Base-by-base conservation (phyloP, 2,329 filamentous ascomycete genomes). In the Trichoderma sp. region DNA sequence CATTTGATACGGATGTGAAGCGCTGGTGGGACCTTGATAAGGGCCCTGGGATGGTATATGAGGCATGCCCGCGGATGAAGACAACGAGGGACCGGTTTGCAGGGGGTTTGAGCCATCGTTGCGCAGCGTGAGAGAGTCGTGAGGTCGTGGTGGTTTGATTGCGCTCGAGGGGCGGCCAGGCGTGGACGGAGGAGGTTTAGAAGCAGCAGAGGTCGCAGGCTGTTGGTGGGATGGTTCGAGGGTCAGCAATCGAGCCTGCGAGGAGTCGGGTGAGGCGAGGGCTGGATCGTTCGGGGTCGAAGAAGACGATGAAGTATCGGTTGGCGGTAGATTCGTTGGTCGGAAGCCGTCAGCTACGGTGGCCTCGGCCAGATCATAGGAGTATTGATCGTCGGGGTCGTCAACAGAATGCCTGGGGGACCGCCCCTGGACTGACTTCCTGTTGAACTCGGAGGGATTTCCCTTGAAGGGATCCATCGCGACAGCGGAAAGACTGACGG, bases 1-100 rank as follows among this genome's bases (percentile, higher is more conserved):
- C 86, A 94, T 89, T 70, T 86, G 86, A 74, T 96, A 96, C 0
- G 92, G 91, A 76, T 95, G 90, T 61, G 91, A 95, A 19, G 92
- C 92, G 3, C 88, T 89, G 3, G 85, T 87, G 1, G 88, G 85
- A 7, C 88, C 90, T 17, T 85, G 84, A 69, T 92, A 91, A 14
- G 90, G 89, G 65, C 85, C 88, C 65, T 91, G 83, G 3, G 81
- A 68, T 39, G 76, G 74, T 21, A 82, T 72, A 45, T 77, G 75
- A 3, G 76, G 73, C n/a, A 76, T 74, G 2, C 75, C 73, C 50
- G 76, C 77, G 3, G 78, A 78, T 12, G 52, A 70, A 7, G 60
- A 55, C 15, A 64, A 57, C 24, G 64, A 57, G 10, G 63, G 47
- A 15, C 57, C 65, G 39, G 57, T 39, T n/a, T 63, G 64, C 19